A percentile compares a stretch with the other conserved stretches of the same genome.
Evolutionary conservation across 371 early-diverging fungal genomes (phyloP).

Genomic region (Umbelopsis sp.): DNA sequence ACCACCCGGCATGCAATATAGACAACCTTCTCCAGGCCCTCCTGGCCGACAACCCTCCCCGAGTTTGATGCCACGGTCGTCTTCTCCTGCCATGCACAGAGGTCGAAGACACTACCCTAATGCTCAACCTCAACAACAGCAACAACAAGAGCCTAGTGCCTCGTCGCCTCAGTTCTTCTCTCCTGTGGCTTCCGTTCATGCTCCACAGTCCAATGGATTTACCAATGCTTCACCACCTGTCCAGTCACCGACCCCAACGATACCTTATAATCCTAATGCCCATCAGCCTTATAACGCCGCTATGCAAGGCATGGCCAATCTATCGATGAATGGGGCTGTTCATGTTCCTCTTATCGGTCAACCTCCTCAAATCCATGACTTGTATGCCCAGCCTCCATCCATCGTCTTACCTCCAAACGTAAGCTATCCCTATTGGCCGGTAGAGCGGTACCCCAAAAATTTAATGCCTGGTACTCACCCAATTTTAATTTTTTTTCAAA

Average conservation of each 20-base stretch:
- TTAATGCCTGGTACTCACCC: neutral
- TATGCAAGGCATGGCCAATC: neutral
- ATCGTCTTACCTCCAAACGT: slow-evolving; percentile 48
- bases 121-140: neutral
- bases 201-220: slow-evolving; percentile 10
- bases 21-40: slow-evolving; percentile 13
- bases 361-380: slow-evolving; percentile 50
- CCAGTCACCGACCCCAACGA: neutral
- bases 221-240: neutral
- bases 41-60: slow-evolving; percentile 9
- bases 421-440: slow-evolving; percentile 20
- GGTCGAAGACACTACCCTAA: slow-evolving; percentile 3
- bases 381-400: slow-evolving; percentile 44
- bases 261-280: slow-evolving; percentile 11
- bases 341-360: slow-evolving; percentile 54
- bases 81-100: slow-evolving; percentile 4
- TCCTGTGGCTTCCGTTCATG: neutral
- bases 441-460: neutral
- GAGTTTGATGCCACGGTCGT: neutral
- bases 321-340: slow-evolving; percentile 9
- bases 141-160: neutral
- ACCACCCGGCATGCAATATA: neutral
- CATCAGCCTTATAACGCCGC: neutral
- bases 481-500: slow-evolving; percentile 22
- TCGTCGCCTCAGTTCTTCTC: neutral